Percentiles rank a stretch among this genome's conserved stretches.
Evolutionary conservation across 768 basidiomycete species (phyloP).

Genomic region (Dacryopinax spathularia): DNA sequence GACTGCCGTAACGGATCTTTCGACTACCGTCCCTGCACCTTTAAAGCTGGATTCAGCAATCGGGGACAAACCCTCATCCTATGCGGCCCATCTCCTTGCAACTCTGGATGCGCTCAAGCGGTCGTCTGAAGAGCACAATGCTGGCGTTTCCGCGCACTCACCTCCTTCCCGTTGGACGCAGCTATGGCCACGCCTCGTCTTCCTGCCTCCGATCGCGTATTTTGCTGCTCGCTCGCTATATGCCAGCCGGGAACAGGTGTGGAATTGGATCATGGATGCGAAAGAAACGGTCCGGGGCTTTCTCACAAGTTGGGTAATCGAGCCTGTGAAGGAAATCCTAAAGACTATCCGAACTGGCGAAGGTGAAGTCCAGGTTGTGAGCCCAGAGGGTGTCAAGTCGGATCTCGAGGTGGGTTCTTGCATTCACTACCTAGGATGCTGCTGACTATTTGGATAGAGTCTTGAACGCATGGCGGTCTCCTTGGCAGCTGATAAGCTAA

Average conservation of each 20-base stretch:
- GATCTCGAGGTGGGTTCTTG: conserved; percentile 55
- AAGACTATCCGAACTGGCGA: conserved; percentile 73
- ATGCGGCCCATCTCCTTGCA: conserved; percentile 14
- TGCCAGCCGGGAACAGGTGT: conserved; percentile 43
- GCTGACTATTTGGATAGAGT: conserved; percentile 36
- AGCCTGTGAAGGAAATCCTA: conserved; percentile 68
- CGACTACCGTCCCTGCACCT: conserved; percentile 4
- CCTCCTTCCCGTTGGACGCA: conserved; percentile 56
- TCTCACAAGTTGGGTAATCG: conserved; percentile 67
- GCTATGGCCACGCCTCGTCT: conserved; percentile 67
- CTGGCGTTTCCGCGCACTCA: conserved; percentile 31
- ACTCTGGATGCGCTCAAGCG: conserved; percentile 20
- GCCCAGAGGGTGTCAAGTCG: conserved; percentile 65
- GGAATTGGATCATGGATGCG: conserved; percentile 43
- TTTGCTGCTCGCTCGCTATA: conserved; percentile 40
- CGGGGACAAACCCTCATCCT: conserved; percentile 14
- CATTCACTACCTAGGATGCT: neutral
- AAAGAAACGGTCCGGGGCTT: conserved; percentile 58
- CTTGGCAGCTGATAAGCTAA: conserved; percentile 66
- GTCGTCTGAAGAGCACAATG: conserved; percentile 22
- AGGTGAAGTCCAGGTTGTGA: conserved; percentile 52
- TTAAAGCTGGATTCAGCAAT: conserved; percentile 22
- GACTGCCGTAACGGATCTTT: neutral
- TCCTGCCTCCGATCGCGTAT: conserved; percentile 55
- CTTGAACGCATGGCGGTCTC: conserved; percentile 85